These are phyloP conservation scores for Sonneratia caseolaris DNA, from an alignment of 345 rosid genomes.

Conservation along the genomic window DNA sequence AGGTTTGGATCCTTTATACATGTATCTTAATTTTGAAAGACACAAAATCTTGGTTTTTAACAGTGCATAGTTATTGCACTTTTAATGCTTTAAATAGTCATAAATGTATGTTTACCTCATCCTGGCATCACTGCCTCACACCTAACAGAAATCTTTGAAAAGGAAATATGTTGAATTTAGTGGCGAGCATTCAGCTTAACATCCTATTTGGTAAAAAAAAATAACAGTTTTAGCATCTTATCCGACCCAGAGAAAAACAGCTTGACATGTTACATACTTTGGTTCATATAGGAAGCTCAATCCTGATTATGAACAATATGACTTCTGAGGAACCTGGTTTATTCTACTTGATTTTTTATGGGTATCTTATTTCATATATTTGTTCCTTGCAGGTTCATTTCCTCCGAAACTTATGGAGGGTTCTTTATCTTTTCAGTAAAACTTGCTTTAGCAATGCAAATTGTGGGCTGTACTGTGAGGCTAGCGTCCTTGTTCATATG, in stretches of 20 bases:
- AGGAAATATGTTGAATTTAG: background rate
- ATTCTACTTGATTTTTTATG: background rate
- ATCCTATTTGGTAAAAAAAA: too few species aligned
- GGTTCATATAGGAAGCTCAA: background rate
- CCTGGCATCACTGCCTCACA: too few species aligned
- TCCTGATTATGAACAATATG: background rate
- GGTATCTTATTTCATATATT: background rate
- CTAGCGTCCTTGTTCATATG: conserved; percentile 64
- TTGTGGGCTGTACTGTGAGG: conserved; percentile 64
- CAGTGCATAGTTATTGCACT: background rate
- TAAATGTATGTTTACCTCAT: background rate
- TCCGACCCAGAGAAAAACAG: too few species aligned
- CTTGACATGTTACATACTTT: background rate
- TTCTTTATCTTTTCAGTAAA: conserved; percentile 57
- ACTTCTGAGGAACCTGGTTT: background rate
- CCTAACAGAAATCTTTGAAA: too few species aligned
- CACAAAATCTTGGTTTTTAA: background rate
- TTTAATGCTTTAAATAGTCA: background rate
- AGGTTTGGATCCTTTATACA: background rate
- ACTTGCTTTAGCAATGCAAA: conserved; percentile 77
- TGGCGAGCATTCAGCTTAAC: background rate
- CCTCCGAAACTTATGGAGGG: conserved; percentile 34
- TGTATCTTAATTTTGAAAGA: background rate
- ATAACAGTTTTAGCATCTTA: background rate
- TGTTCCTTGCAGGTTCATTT: conserved; percentile 43